Base-by-base conservation (phyloP, 352 stramenopile genomes). In the Phytopythium aichiense region DNA sequence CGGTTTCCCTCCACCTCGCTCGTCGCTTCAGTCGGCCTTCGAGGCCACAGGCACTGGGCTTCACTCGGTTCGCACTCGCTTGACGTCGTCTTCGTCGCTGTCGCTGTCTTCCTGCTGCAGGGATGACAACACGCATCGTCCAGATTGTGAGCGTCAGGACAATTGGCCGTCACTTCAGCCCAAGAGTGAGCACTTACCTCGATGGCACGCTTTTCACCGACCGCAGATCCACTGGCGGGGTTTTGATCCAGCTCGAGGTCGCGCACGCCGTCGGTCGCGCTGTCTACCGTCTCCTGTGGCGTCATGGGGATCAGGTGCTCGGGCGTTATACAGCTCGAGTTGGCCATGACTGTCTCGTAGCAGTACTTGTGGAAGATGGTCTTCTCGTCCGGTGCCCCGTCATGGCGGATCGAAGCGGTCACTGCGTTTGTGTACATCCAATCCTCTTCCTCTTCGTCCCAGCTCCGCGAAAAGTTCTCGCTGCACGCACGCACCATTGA, bases 351-450 rank as follows among this genome's bases (percentile, higher is more conserved):
- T 9, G 84, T 90, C 46, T 95, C 87, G 64, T 92, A 93, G 60
- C 87, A 95, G 58, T 93, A 94, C 71, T 94, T 94, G 81, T 95
- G 87, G 65, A 95, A 94, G 51, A 95, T 95, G 4, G 85, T 93
- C 20, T 64, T 56, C 23, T 74, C 72, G 16, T 73, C 70, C 3
- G 74, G 68, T 0, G 67, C 59, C 9, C 61, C 64, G 30, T 68
- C 69, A 50, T 90, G 72, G 60, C 91, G 79, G 50, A 95, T 90
- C 53, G 73, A 86, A 11, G 79, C 87, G n/a, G 81, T 67, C 30
- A 95, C 81, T 2, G 87, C 87, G 60, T 95, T 95, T 61, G 81
- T 93, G 68, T 95, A 95, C 85, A 95, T 91, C 87, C 87, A 95
- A 33, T 95, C 87, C 55, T 95, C 87, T 49, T 95, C 87, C 33